Base-by-base conservation (phyloP, 1,139 yeast species). In the Pichia sp. region DNA sequence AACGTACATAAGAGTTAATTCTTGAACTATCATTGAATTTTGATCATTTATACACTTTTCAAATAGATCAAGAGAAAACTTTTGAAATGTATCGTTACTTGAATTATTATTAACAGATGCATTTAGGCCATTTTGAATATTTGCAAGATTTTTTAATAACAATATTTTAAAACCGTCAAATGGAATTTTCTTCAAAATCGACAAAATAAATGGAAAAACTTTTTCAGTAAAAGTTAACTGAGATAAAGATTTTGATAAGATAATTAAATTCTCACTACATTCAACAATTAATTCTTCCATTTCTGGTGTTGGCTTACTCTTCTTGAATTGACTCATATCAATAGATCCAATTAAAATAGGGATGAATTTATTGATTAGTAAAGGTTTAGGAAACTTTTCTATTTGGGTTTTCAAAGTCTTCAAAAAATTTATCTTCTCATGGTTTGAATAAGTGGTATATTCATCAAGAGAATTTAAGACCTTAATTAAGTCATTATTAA, bases 381-480 rank as follows among this genome's bases (percentile, higher is more conserved):
- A 76, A 6, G 76, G 68, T 25, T 74, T 67, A 2, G 97, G 97
- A 57, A 89, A 87, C 52, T 80, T 80, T 6, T 73, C 70, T 36
- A 87, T 66, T 33, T 85, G 70, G 16, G 68, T 65, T 12, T 76
- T 66, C 43, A 90, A 68, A 0, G 90, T 90, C 47, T 74, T 71
- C 56, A 90, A 69, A 60, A 87, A 89, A 0, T 80, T 70, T 33
- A 76, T 64, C 56, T 83, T 84, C 49, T 90, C 97, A 12, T 76
- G 74, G 3, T 71, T 67, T 2, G 82, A 66, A 54, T 86, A 83
- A 1, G 96, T 87, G 8, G 90, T 78, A 52, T 87, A 82, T 49
- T 87, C 95, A 60, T 90, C 97, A 41, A 92, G 64, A 57, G 85
- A 83, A 63, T 84, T 78, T 70, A 92, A 74, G 3, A 95, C 83